Evolutionary conservation across 768 basidiomycete genomes (phyloP).

Genomic region (Collybia mongolica): DNA sequence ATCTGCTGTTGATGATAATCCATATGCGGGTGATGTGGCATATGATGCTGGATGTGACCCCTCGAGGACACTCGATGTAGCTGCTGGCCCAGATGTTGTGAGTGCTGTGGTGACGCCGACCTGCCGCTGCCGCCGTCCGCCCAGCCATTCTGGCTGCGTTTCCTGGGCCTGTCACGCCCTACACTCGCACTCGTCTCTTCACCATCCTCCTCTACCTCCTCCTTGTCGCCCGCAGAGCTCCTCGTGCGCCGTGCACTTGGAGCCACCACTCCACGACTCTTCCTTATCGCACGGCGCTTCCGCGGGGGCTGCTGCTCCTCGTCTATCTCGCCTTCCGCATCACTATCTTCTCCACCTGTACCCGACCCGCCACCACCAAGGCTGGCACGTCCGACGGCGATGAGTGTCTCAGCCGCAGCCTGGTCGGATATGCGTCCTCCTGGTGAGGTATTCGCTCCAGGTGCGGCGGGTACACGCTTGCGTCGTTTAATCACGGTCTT

Average conservation of each 20-base stretch:
- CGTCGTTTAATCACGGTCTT: slow-evolving; percentile 98
- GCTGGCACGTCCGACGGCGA: slow-evolving; percentile 68
- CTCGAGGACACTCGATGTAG: slow-evolving; percentile 13
- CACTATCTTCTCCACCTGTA: slow-evolving; percentile 43
- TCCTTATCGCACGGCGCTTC: slow-evolving; percentile 43
- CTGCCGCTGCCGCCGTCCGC: slow-evolving; percentile 10
- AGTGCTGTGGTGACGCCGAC: slow-evolving; percentile 2
- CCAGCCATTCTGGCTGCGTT: slow-evolving; percentile 16
- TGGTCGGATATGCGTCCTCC: slow-evolving; percentile 66
- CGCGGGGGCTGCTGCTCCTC: slow-evolving; percentile 56
- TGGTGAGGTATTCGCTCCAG: slow-evolving; percentile 28
- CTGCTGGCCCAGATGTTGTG: slow-evolving; percentile 11
- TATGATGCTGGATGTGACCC: slow-evolving; percentile 8
- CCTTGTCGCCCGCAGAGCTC: slow-evolving; percentile 12
- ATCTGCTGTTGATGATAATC: slow-evolving; percentile 9
- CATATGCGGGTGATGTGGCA: slow-evolving; percentile 3
- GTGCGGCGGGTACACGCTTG: slow-evolving; percentile 94
- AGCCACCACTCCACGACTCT: slow-evolving; percentile 28
- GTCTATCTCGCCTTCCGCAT: slow-evolving; percentile 34
- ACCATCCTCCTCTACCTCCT: slow-evolving; percentile 7
- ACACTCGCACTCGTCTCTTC: slow-evolving; percentile 14
- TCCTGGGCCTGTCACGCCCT: slow-evolving; percentile 12
- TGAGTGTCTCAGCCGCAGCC: slow-evolving; percentile 86
- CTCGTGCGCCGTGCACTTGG: slow-evolving; percentile 37
- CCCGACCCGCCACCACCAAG: slow-evolving; percentile 30